These are phyloP conservation scores for Penicillium riverlandense DNA, from an alignment of 495 filamentous ascomycete genomes.

Conservation along the genomic window DNA sequence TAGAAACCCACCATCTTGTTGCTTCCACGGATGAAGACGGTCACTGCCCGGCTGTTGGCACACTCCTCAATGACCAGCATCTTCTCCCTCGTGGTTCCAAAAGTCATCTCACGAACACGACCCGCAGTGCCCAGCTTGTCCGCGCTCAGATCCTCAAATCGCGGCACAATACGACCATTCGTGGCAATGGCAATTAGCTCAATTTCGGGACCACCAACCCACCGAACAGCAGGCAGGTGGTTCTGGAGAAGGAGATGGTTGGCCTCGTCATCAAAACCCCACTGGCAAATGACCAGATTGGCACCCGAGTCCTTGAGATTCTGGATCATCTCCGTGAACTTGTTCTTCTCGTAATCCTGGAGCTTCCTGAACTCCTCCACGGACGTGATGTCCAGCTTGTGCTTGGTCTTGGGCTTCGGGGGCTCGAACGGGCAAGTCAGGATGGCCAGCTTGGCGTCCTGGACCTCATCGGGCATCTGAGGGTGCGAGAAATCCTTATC, in stretches of 20 bases:
- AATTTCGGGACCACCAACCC: conserved; percentile 98
- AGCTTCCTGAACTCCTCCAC: conserved; percentile 97
- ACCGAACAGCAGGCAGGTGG: conserved; percentile 89
- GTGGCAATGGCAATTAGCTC: conserved; percentile 98
- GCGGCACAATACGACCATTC: conserved; percentile 92
- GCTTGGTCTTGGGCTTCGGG: conserved; percentile 99
- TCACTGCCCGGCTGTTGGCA: conserved; percentile 94
- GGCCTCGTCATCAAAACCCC: conserved; percentile 99
- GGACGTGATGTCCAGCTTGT: conserved; percentile 95
- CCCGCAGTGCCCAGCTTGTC: conserved; percentile 90
- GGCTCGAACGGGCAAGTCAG: conserved; percentile 98
- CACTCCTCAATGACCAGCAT: conserved; percentile 99
- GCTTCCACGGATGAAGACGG: conserved; percentile 89
- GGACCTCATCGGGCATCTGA: conserved; percentile 93
- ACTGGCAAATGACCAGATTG: conserved; percentile 97
- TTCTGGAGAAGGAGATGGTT: conserved; percentile 97
- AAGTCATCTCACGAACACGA: conserved; percentile 86
- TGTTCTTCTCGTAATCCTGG: conserved; percentile 88
- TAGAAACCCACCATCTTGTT: conserved; percentile 86
- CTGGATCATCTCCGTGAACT: conserved; percentile 97
- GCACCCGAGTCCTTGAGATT: conserved; percentile 96
- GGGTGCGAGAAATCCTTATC: conserved; percentile 99
- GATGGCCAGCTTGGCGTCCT: conserved; percentile 93
- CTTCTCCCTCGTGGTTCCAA: conserved; percentile 96
- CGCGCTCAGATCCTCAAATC: conserved; percentile 87